Evolutionary conservation across 139 green algal species (phyloP), one percentile per base, ranked within the genome.

Genomic region (Chlamydomonas asymmetrica): DNA sequence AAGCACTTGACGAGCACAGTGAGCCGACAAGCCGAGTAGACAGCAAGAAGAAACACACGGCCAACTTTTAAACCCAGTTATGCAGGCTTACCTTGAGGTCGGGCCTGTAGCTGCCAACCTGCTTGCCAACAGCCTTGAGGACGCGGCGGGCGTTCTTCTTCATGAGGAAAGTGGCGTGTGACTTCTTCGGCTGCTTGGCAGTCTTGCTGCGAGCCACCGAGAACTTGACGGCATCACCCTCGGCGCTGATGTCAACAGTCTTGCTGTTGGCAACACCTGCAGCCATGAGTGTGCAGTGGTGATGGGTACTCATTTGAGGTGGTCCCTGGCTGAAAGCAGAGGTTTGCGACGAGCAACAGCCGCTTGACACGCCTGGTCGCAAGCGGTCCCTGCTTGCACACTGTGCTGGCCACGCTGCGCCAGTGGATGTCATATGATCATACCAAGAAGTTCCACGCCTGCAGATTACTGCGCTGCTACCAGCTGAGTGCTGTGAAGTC

Each of bases 261-360:
- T 88, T 87, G 40, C 68, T 66, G 61, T 92, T 90, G 49, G 71
- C 82, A 27, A 92, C 22, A 50, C 86, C 88, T 92, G 82, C n/a
- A n/a, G n/a, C n/a, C n/a, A n/a, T n/a, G n/a, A n/a, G n/a, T n/a
- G n/a, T n/a, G n/a, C n/a, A n/a, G n/a, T n/a, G n/a, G n/a, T n/a
- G n/a, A n/a, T n/a, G n/a, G n/a, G n/a, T n/a, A n/a, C n/a, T n/a
- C n/a, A n/a, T n/a, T n/a, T n/a, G n/a, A n/a, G n/a, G n/a, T n/a
- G n/a, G n/a, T n/a, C n/a, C n/a, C n/a, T n/a, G n/a, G n/a, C n/a
- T n/a, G n/a, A n/a, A n/a, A n/a, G n/a, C n/a, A n/a, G n/a, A n/a
- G n/a, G n/a, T n/a, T n/a, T n/a, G n/a, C n/a, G n/a, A n/a, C n/a
- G n/a, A n/a, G n/a, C n/a, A n/a, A n/a, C n/a, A n/a, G n/a, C n/a